Evolutionary conservation across 306 rosid species (phyloP).

Genomic region (Vicia villosa): DNA sequence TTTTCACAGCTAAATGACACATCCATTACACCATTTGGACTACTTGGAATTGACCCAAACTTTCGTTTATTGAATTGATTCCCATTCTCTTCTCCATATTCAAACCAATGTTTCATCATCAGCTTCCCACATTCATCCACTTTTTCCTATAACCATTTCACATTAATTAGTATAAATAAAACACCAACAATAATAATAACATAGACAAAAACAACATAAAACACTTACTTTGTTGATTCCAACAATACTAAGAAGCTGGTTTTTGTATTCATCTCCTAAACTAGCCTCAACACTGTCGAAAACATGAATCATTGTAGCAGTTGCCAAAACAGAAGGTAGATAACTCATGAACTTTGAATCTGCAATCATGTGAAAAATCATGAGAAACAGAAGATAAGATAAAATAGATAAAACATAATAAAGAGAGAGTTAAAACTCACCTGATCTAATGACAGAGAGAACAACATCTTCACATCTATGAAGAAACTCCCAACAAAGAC

Average conservation of each 20-base stretch:
- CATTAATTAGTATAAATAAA: neutral
- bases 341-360: constrained; percentile 70
- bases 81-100: constrained; percentile 30
- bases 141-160: constrained; percentile 51
- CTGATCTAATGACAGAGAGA: constrained; percentile 55
- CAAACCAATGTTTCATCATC: constrained; percentile 46
- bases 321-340: constrained; percentile 76
- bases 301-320: constrained; percentile 78
- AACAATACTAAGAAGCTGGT: constrained; percentile 63
- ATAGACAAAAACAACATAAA: neutral
- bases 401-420: neutral
- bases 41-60: constrained; percentile 59
- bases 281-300: constrained; percentile 61
- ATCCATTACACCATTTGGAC: constrained; percentile 85
- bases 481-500: constrained; percentile 66
- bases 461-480: constrained; percentile 57
- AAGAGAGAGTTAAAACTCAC: constrained; percentile 35
- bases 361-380: constrained; percentile 28
- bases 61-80: constrained; percentile 56
- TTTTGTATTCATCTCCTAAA: constrained; percentile 56
- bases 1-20: constrained; percentile 70
- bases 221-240: constrained; percentile 67
- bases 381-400: neutral
- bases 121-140: constrained; percentile 67
- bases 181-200: neutral